These are phyloP conservation scores for Phytophthora agathidicida DNA, from an alignment of 352 stramenopile genomes.

Conservation along the genomic window DNA sequence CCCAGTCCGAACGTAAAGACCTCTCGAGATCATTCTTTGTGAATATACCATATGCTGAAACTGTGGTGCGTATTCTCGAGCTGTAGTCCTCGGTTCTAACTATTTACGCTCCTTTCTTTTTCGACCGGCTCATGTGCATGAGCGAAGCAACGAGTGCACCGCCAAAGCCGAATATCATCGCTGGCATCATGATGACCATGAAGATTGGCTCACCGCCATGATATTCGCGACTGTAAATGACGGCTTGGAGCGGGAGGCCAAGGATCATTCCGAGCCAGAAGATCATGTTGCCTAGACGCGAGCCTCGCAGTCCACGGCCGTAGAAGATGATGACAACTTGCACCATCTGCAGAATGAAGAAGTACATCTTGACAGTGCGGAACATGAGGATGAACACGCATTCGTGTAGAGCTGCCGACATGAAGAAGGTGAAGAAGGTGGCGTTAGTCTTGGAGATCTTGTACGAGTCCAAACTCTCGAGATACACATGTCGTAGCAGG, in stretches of 20 bases:
- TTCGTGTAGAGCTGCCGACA: conserved; percentile 96
- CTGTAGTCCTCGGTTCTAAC: too few relatives aligned
- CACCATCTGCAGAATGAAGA: conserved; percentile 95
- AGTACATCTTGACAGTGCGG: conserved; percentile 92
- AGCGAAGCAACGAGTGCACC: conserved; percentile 54
- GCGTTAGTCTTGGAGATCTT: conserved; percentile 75
- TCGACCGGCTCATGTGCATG: conserved; percentile 40
- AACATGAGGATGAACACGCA: conserved; percentile 96
- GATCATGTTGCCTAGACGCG: conserved; percentile 77
- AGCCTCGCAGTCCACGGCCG: conserved; percentile 71
- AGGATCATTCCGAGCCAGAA: conserved; percentile 86
- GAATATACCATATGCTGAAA: too few relatives aligned
- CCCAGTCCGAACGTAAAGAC: too few relatives aligned
- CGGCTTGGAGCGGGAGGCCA: conserved; percentile 67
- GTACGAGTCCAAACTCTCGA: conserved; percentile 78
- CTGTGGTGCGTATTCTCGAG: too few relatives aligned
- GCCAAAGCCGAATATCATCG: conserved; percentile 71
- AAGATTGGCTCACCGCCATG: conserved; percentile 82
- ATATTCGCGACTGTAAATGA: conserved; percentile 86
- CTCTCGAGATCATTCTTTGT: too few relatives aligned
- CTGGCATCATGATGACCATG: conserved; percentile 78
- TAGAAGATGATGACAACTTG: conserved; percentile 94
- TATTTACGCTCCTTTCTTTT: conserved; percentile 35
- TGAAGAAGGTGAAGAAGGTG: conserved; percentile 92
- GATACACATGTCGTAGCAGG: conserved; percentile 85